These are phyloP conservation scores for Ophiostoma novo-ulmi DNA, from an alignment of 2,329 filamentous ascomycete species.

Conservation along the genomic window DNA sequence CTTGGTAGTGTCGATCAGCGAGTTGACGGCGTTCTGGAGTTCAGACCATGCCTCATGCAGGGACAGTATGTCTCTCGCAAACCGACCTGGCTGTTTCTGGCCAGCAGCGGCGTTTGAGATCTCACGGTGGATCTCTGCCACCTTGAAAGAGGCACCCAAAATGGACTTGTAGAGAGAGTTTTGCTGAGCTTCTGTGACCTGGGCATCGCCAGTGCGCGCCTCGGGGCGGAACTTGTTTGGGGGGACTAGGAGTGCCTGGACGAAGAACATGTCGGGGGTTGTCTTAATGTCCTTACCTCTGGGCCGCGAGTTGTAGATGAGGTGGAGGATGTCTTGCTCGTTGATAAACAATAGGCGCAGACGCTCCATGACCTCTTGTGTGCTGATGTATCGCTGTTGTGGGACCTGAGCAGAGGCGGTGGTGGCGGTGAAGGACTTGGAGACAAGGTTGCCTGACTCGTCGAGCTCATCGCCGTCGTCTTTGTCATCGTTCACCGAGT, in stretches of 20 bases:
- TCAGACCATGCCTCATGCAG: conserved; percentile 76
- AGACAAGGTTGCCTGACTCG: conserved; percentile 54
- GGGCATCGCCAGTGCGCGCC: conserved; percentile 70
- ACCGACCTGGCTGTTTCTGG: conserved; percentile 27
- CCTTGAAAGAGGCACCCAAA: conserved; percentile 65
- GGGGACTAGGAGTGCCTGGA: conserved; percentile 78
- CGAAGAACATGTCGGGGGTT: conserved; percentile 90
- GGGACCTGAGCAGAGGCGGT: conserved; percentile 35
- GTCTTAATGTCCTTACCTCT: conserved; percentile 50
- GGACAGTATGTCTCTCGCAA: conserved; percentile 59
- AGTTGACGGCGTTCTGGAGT: conserved; percentile 85
- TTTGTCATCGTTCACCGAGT: conserved; percentile 37
- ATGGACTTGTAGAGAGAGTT: conserved; percentile 86
- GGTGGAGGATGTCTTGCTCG: conserved; percentile 73
- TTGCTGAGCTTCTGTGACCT: conserved; percentile 81
- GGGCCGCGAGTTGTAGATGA: conserved; percentile 79
- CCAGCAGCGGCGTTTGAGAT: conserved; percentile 45
- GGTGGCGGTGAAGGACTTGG: conserved; percentile 36
- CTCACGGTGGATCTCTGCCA: conserved; percentile 69
- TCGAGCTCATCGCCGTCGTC: conserved; percentile 39
- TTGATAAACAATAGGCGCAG: conserved; percentile 77
- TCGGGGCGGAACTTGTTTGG: conserved; percentile 90
- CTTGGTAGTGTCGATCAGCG: conserved; percentile 83
- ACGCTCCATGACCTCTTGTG: conserved; percentile 76
- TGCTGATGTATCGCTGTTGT: conserved; percentile 69